Evolutionary conservation across 2,329 filamentous ascomycete species (phyloP).

Genomic region (Cladosporium sp.): DNA sequence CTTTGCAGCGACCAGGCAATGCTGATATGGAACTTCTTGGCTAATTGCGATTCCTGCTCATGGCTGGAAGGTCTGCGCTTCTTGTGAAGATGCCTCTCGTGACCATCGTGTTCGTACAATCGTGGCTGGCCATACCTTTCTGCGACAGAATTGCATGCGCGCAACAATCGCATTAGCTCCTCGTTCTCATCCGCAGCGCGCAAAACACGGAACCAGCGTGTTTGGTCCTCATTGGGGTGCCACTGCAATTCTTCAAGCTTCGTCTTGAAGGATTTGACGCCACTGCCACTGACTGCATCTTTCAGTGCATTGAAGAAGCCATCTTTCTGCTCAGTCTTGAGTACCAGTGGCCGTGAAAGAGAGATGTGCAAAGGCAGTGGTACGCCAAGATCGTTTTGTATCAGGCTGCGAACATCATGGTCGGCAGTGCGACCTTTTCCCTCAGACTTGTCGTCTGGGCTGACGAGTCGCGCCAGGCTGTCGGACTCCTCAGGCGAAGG

Average conservation of each 20-base stretch:
- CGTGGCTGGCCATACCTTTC: conserved; percentile 60
- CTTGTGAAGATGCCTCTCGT: conserved; percentile 4
- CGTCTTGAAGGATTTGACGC: conserved; percentile 45
- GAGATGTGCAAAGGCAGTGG: conserved; percentile 85
- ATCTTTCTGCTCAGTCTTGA: conserved; percentile 69
- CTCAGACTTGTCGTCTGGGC: conserved; percentile 5
- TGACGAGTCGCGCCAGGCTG: conserved; percentile 37
- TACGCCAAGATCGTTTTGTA: conserved; percentile 73
- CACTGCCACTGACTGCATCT: conserved; percentile 36
- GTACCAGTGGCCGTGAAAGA: conserved; percentile 74
- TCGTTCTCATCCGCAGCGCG: conserved; percentile 45
- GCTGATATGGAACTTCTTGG: conserved; percentile 69
- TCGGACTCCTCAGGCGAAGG: conserved; percentile 48
- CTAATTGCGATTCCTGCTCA: background rate
- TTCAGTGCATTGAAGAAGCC: conserved; percentile 59
- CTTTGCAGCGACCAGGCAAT: conserved; percentile 73
- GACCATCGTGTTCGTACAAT: conserved; percentile 56
- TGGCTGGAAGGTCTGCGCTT: background rate
- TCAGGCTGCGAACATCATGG: conserved; percentile 58
- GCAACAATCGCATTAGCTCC: conserved; percentile 52
- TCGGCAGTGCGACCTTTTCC: background rate
- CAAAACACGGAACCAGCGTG: conserved; percentile 80
- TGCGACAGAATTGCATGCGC: conserved; percentile 62
- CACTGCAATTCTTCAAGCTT: conserved; percentile 52
- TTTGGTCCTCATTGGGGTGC: conserved; percentile 63